Conservation (phyloP, 768 basidiomycete genomes). For the Auricularia auricula-judae region DNA sequence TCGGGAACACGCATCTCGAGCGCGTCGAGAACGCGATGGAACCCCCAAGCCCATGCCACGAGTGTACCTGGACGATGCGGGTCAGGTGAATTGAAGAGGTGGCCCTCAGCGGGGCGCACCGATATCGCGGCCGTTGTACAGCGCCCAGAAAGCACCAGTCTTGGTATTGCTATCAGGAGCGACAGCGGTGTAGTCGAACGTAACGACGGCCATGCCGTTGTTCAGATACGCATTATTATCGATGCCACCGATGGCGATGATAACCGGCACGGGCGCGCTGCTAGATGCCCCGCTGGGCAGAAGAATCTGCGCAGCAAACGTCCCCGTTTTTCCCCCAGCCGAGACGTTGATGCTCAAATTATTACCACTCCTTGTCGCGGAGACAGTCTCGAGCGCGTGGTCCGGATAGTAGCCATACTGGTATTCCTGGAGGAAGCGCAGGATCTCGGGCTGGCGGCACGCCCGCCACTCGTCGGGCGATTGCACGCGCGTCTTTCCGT, state of each 20-base stretch:
- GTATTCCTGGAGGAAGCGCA: slow-evolving; percentile 2
- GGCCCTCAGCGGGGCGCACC: not conserved
- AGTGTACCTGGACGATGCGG: not conserved
- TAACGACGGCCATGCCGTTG: slow-evolving; percentile 1
- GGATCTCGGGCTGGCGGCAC: slow-evolving; percentile 3
- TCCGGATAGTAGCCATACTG: slow-evolving; percentile 4
- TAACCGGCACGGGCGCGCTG: not conserved
- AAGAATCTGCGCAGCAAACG: not conserved
- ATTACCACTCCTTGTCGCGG: not conserved
- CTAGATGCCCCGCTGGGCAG: not conserved
- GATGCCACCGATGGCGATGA: slow-evolving; percentile 2
- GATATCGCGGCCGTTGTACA: slow-evolving; percentile 2
- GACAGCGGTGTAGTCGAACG: slow-evolving; percentile 1
- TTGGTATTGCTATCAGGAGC: not conserved
- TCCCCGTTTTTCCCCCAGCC: not conserved
- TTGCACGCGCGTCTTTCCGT: not conserved
- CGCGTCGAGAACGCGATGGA: slow-evolving; percentile 2
- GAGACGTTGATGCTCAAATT: not conserved
- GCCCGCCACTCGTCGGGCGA: slow-evolving; percentile 2
- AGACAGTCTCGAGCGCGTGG: not conserved
- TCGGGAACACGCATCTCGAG: not conserved
- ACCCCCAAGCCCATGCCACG: slow-evolving; percentile 1
- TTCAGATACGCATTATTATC: slow-evolving; percentile 1
- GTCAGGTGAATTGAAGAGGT: not conserved
- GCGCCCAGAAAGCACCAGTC: slow-evolving; percentile 2